Evolutionary conservation across 139 green algal genomes (phyloP).

Genomic region (Chara braunii): DNA sequence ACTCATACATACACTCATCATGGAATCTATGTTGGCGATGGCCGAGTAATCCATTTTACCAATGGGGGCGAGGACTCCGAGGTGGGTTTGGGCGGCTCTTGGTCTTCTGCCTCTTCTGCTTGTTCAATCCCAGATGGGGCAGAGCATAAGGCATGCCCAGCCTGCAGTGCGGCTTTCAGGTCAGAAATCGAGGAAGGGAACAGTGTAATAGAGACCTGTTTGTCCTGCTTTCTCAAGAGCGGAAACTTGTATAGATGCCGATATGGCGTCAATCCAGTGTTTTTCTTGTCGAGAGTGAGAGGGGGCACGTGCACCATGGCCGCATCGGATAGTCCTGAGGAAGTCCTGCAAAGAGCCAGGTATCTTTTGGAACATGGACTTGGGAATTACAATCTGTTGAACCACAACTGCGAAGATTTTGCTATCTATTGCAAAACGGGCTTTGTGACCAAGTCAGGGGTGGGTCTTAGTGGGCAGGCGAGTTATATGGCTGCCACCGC

Average conservation of each 20-base stretch:
- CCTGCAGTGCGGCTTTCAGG: background rate
- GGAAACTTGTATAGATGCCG: conserved; percentile 17
- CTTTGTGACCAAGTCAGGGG: no score
- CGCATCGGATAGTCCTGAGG: conserved; percentile 9
- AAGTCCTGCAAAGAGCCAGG: conserved; percentile 4
- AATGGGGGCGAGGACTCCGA: conserved; percentile 7
- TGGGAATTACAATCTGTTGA: conserved; percentile 27
- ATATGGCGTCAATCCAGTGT: conserved; percentile 6
- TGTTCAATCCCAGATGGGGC: background rate
- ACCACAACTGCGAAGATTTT: conserved; percentile 41
- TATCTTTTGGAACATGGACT: conserved; percentile 17
- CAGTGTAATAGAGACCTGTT: conserved; percentile 17
- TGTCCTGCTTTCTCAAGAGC: conserved; percentile 19
- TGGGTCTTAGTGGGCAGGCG: no score
- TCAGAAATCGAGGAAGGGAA: no score
- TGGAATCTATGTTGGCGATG: conserved; percentile 30
- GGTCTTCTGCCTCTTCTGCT: background rate
- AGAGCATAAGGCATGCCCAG: background rate
- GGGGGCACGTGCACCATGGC: conserved; percentile 32
- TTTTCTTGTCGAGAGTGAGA: conserved; percentile 10
- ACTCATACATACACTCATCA: no score
- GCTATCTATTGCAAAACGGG: conserved; percentile 34
- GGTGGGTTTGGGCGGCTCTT: no score
- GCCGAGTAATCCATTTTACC: conserved; percentile 27
- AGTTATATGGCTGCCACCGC: no score